Base-by-base conservation (phyloP, 169 alveolate species). In the Cryptosporidium felis region DNA sequence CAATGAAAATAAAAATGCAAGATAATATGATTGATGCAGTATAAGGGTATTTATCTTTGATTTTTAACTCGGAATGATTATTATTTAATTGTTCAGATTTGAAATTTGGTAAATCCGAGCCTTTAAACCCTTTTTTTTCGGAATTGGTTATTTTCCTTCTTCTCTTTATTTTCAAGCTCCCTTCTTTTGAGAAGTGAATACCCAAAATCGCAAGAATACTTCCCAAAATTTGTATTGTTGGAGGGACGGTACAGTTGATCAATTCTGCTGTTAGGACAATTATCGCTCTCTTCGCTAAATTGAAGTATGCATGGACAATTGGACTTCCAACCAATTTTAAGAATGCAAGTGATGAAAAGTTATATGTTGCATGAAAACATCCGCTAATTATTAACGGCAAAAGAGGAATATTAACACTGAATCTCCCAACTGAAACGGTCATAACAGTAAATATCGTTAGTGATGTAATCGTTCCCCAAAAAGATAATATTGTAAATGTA, bases 211-310 rank as follows among this genome's bases (percentile, higher is more conserved):
- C 89, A 23, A 81, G 49, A 26, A 47, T 28, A 44, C 82, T 62
- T 6, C 89, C 89, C 5, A 81, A 18, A 5, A 81, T 44, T 18
- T 81, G 89, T 26, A 81, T 49, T n/a, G 53, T 9, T 5, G 89
- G 80, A 28, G 89, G 89, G 2, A 80, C 30, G 30, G 82, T 66
- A 34, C 89, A 81, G 60, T 66, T 56, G 38, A 81, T 51, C 40
- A 81, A 34, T 26, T 81, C 89, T 1, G 89, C 89, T 41, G 89
- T 81, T 51, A 81, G 32, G 32, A 81, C 81, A 56, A 61, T 61
- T 26, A 81, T 66, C 18, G 82, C 81, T 46, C 89, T 56, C 34
- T 81, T 81, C 30, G 81, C 89, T 21, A 66, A 38, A 44, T 81
- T 81, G 30, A 81, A 81, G 49, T 60, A 81, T 34, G 89, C 89